Base-by-base conservation (phyloP, 148 eudicot genomes). In the Gaultheria prostrata region DNA sequence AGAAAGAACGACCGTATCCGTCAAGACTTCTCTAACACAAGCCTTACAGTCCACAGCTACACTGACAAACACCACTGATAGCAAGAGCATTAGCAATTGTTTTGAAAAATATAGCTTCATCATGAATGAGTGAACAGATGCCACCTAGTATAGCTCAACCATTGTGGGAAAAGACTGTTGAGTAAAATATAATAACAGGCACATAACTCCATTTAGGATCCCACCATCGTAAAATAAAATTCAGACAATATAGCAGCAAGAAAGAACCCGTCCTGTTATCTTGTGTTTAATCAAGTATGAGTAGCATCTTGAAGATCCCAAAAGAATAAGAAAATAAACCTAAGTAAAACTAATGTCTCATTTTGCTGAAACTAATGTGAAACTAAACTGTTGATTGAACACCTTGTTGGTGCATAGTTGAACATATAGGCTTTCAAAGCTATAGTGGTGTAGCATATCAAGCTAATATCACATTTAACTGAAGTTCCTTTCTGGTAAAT, bases 41-140 rank as follows among this genome's bases (percentile, higher is more conserved):
- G 17, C 2, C 2, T 43, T n/a, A n/a, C 15, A 50, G 17, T 71
- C 20, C 30, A 78, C 28, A 24, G 48, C 30, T 65, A 32, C 76
- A 30, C 11, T 51, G 63, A 20, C 45, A 11, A 69, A 69, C 45
- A 35, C 4, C 70, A 48, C 18, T 21, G 65, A 24, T 10, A 65
- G 82, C 57, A 81, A 72, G 48, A 33, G 51, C 75, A 57, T 5
- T 24, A 82, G 61, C n/a, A 74, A 74, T 24, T 43, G 54, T 72
- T 2, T 24, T 21, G 83, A 43, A 35, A 73, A 73, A 51, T 32
- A 74, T 35, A 72, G 49, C 53, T 35, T 54, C 67, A n/a, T 24
- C 79, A 51, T 35, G 49, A 20, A 72, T 51, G 39, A 82, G 39
- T 9, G 28, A 39, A 18, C 1, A 46, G 24, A 65, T 15, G 81